Evolutionary conservation across 78 protist genomes (phyloP), one percentile per base, ranked within the genome.

Genomic region (Mantamonas sphyraenae): DNA sequence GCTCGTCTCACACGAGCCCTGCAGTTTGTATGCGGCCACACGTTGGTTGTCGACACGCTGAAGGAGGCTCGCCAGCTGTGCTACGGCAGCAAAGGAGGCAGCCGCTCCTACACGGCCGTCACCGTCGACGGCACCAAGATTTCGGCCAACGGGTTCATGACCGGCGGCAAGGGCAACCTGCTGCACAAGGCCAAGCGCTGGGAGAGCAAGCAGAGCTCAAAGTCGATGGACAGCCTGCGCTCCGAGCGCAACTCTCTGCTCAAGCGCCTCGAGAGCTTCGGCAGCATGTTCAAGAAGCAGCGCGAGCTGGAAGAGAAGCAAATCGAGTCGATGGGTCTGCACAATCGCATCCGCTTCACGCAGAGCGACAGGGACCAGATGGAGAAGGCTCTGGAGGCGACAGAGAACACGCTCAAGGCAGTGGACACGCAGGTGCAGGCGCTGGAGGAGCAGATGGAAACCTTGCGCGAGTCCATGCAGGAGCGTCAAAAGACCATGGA

Each of bases 101-200:
- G 31, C 14, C 45, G 22, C 20, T 5, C 58, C 64, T 28, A 3
- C 45, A n/a, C 65, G 47, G 86, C 79, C 0, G 91, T 95, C 35
- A 84, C 99, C 16, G 31, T 90, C 20, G 91, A 92, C 16, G 99
- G 99, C 28, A 74, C 90, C 17, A 37, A 80, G 51, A 87, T 96
- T 37, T 56, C 72, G 43, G 92, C 88, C 64, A 35, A 63, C 31
- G 98, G 98, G 37, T 19, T 85, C 45, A 92, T 93, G 77, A 73
- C 93, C 35, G n/a, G n/a, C n/a, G n/a, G n/a, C n/a, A n/a, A n/a
- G 16, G 28, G 40, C 17, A 58, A 40, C 55, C 10, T 77, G 17
- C 68, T 64, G 51, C 7, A 63, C 0, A 47, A 64, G 30, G 57
- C 80, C 12, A 26, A 68, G 43, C 51, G 64, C 33, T 75, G 78